These are phyloP conservation scores for Umbilicus rupestris DNA, from an alignment of 164 flowering plant genomes.

Conservation along the genomic window DNA sequence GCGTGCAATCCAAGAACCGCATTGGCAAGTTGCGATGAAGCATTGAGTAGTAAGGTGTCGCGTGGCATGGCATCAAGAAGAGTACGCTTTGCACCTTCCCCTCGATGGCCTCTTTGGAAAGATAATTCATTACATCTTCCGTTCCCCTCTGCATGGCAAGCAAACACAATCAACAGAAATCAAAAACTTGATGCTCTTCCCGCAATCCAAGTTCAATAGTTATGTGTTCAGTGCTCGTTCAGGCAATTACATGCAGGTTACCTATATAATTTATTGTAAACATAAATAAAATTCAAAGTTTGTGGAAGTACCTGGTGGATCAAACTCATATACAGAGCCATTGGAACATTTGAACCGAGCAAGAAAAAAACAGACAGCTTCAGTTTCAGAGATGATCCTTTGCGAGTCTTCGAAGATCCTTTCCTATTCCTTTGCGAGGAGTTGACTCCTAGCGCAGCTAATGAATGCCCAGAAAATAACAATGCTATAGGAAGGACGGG, in stretches of 20 bases:
- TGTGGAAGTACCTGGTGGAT: conserved; percentile 67
- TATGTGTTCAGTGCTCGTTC: neutral
- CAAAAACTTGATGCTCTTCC: neutral
- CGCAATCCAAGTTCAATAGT: no score
- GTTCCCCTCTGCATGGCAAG: conserved; percentile 70
- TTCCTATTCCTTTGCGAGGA: conserved; percentile 19
- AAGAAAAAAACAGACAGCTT: conserved; percentile 40
- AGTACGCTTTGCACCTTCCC: conserved; percentile 55
- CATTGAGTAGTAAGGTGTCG: conserved; percentile 83
- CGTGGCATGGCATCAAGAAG: conserved; percentile 85
- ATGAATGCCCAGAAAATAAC: conserved; percentile 68
- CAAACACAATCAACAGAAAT: conserved; percentile 7
- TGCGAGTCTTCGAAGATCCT: conserved; percentile 15
- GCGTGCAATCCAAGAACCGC: conserved; percentile 90
- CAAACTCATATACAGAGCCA: conserved; percentile 88
- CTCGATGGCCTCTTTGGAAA: conserved; percentile 47
- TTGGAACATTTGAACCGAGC: conserved; percentile 74
- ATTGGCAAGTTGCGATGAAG: conserved; percentile 66
- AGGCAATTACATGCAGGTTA: neutral
- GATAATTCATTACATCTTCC: conserved; percentile 80
- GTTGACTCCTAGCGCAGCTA: conserved; percentile 31
- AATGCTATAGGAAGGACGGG: conserved; percentile 89
- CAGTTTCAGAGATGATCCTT: conserved; percentile 25
- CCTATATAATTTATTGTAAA: neutral
- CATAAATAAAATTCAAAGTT: neutral